Conservation (phyloP, 805 yeast species). For the Monosporozyma servazzii region DNA sequence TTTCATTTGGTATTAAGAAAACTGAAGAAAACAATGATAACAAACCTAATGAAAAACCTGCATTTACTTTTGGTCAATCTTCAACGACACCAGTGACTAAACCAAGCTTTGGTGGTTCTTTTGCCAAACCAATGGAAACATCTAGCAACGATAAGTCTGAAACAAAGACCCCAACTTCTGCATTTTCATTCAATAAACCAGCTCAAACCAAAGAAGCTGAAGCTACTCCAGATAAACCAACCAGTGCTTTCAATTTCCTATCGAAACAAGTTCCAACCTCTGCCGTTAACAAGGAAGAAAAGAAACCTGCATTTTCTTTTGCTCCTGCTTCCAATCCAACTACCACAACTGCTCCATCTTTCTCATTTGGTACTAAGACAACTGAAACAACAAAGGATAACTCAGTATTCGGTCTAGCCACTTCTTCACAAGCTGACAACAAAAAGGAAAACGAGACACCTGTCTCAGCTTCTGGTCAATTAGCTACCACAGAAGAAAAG, state of each 20-base stretch:
- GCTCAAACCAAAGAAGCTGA: not conserved
- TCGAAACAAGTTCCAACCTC: not conserved
- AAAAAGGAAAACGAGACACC: not conserved
- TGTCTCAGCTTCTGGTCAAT: not conserved
- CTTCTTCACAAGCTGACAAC: not conserved
- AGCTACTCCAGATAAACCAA: conserved; percentile 1
- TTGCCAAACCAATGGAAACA: conserved; percentile 8
- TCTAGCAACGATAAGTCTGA: conserved; percentile 7
- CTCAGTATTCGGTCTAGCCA: not conserved
- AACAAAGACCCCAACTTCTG: not conserved
- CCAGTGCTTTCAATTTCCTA: not conserved
- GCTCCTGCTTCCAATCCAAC: not conserved
- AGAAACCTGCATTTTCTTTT: not conserved
- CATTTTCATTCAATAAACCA: not conserved
- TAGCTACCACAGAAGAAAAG: not conserved
- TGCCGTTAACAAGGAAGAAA: not conserved
- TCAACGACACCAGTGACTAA: not conserved
- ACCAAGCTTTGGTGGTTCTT: conserved; percentile 1
- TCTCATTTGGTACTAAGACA: conserved; percentile 17
- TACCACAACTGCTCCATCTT: conserved; percentile 12
- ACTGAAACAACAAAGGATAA: not conserved
- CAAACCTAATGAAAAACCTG: conserved; percentile 2
- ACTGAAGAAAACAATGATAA: not conserved
- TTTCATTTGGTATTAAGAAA: not conserved
- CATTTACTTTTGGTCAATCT: not conserved